Evolutionary conservation across 768 basidiomycete species (phyloP), one percentile per base, ranked within the genome.

Genomic region (Hericium alpestre): DNA sequence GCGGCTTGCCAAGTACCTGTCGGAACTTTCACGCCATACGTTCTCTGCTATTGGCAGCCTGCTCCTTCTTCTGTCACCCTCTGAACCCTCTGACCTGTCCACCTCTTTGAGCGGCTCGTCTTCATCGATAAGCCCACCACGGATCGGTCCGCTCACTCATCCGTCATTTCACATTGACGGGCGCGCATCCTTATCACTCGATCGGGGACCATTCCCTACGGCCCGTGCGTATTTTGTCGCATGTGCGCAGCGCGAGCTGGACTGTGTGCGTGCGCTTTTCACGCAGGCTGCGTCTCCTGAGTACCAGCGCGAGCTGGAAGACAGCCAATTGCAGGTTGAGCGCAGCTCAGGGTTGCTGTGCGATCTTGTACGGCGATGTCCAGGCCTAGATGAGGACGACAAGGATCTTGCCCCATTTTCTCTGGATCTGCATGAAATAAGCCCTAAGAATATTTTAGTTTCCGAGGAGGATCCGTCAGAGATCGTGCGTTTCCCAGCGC

Each of bases 221-320:
- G 64, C 65, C 0, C 59, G 62, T 18, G 70, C 63, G n/a, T 72
- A 72, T 58, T 69, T 69, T 55, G 53, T 60, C 9, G 71, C 71
- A 9, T 71, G 71, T 51, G 67, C 71, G 1, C 71, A 72, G 55
- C 64, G 71, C 15, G 71, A 72, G 56, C 61, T 70, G 25, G 71
- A 70, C 15, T 66, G 62, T 38, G 58, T 66, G 12, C 65, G 67
- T n/a, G 65, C 63, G 23, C 65, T 70, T 20, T 67, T 68, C 54
- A 59, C 67, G 1, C 68, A 69, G 52, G 67, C 66, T 39, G 66
- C 68, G 4, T 66, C 69, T 15, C 62, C 62, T 7, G 62, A 64
- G 10, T 72, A 71, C 58, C 67, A 71, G 52, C 62, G 59, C 2
- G 60, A 65, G 18, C 59, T 71, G 13, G 66, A 67, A 25, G 69